phyloP scores from a whole-genome alignment of 225 moss, liverwort and hornwort species.

The Marchantia polymorpha region DNA sequence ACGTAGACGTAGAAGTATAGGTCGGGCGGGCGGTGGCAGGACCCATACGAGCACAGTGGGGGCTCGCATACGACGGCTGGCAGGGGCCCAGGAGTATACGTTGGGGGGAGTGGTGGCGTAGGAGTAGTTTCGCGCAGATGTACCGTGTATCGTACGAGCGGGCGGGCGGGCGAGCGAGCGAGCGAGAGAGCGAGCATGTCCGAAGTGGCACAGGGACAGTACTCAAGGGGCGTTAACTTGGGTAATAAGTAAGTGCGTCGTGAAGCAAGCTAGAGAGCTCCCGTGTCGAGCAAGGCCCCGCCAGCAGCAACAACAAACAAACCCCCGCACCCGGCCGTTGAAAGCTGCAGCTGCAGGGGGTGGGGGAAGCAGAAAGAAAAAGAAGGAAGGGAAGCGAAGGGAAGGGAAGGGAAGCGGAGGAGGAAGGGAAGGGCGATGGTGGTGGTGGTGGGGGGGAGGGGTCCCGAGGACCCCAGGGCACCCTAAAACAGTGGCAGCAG shows the following conservation, averaged over 20 bases:
- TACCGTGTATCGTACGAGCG: background rate
- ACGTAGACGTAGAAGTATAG: no score
- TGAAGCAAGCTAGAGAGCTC: background rate
- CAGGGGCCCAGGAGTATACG: no score
- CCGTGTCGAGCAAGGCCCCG: background rate
- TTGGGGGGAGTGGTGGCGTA: no score
- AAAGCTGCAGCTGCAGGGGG: background rate
- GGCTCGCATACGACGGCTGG: no score
- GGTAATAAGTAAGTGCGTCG: background rate
- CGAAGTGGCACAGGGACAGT: background rate
- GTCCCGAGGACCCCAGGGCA: background rate
- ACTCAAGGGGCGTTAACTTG: background rate
- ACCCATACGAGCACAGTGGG: no score
- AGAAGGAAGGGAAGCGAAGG: background rate
- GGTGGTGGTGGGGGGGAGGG: no score
- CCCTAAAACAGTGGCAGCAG: conserved; percentile 8
- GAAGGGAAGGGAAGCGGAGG: background rate
- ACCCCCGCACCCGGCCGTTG: background rate
- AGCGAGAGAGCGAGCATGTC: background rate
- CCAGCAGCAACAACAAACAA: background rate
- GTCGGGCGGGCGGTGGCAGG: no score
- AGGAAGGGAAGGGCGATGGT: no score
- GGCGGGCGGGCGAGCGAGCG: no score
- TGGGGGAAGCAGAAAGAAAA: background rate
- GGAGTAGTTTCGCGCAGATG: background rate